These are phyloP conservation scores for Persicaria tinctoria DNA, from an alignment of 148 eudicot species.

Conservation along the genomic window DNA sequence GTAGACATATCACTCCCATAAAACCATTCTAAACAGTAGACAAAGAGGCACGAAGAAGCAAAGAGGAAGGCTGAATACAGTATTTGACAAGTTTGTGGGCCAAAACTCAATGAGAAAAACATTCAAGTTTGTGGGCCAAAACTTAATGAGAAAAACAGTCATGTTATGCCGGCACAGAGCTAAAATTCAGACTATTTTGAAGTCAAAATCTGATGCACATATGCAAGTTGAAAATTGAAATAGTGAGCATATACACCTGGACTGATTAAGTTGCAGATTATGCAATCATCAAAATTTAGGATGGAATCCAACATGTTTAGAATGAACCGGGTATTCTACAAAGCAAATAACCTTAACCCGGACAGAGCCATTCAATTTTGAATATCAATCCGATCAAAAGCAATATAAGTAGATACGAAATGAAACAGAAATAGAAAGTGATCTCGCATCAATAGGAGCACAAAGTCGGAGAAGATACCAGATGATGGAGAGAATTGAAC, in stretches of 20 bases:
- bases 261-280: not conserved
- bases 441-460: not conserved
- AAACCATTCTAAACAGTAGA: too few species aligned
- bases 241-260: too few species aligned
- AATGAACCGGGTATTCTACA: not conserved
- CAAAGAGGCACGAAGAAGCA: too few species aligned
- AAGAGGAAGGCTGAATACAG: not conserved
- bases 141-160: too few species aligned
- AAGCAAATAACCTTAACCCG: not conserved
- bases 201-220: not conserved
- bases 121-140: too few species aligned
- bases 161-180: not conserved
- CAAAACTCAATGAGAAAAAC: too few species aligned
- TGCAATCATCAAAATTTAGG: not conserved
- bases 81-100: too few species aligned
- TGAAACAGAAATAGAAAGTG: not conserved
- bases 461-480: slow-evolving; percentile 31
- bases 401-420: not conserved
- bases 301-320: not conserved
- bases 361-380: not conserved
- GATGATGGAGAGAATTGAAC: slow-evolving; percentile 59
- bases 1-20: too few species aligned
- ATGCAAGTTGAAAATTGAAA: too few species aligned
- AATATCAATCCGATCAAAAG: not conserved
- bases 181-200: not conserved